Conservation (phyloP, 2,329 filamentous ascomycete genomes). For the Aspergillus sp. region DNA sequence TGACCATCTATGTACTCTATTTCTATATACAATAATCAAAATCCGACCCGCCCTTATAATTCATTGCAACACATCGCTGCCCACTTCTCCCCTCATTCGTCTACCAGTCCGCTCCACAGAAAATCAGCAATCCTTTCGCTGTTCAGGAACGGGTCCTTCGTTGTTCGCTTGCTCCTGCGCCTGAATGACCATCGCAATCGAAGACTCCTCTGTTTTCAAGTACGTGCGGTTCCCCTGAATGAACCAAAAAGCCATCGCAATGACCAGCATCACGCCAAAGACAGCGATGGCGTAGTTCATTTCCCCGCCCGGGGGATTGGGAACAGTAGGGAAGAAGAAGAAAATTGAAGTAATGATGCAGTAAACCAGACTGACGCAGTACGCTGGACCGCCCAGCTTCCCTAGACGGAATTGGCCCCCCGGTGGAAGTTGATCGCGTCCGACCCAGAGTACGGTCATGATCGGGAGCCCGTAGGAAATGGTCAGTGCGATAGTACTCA, state of each 20-base stretch:
- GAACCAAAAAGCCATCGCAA: constrained; percentile 53
- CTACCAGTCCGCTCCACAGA: too few relatives aligned
- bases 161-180: too few relatives aligned
- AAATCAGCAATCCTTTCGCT: too few relatives aligned
- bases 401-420: constrained; percentile 45
- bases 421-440: constrained; percentile 54
- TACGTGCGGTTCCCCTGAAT: constrained; percentile 45
- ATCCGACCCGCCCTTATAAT: too few relatives aligned
- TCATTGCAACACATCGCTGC: too few relatives aligned
- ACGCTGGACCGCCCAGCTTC: constrained; percentile 40
- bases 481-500: constrained; percentile 58
- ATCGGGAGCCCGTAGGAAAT: constrained; percentile 56
- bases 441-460: constrained; percentile 47
- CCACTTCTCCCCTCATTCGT: too few relatives aligned
- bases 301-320: constrained; percentile 46
- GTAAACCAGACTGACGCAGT: constrained; percentile 53
- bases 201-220: constrained; percentile 29
- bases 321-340: constrained; percentile 54
- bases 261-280: constrained; percentile 56
- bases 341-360: constrained; percentile 55
- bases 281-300: constrained; percentile 62
- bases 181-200: constrained; percentile 12
- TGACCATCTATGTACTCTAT: too few relatives aligned
- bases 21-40: too few relatives aligned
- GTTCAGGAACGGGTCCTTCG: too few relatives aligned